Percentiles rank a stretch among this genome's conserved stretches.
These are phyloP conservation scores for Hypericum perforatum DNA, from an alignment of 345 rosid genomes.

Conservation along the genomic window DNA sequence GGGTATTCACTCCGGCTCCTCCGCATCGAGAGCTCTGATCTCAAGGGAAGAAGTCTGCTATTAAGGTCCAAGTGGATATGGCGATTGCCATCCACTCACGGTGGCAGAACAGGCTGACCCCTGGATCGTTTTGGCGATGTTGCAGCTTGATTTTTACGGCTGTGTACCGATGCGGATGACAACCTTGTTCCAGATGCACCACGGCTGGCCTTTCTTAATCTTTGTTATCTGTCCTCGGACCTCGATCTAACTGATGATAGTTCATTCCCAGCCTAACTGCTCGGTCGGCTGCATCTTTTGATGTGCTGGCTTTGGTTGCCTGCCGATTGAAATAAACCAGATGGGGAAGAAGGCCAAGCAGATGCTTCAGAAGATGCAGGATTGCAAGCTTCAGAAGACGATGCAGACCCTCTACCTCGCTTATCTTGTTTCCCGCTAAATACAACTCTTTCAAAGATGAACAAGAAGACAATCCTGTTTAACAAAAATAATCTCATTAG, in stretches of 20 bases:
- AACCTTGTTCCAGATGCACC: slow-evolving; percentile 30
- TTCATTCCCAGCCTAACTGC: slow-evolving; percentile 52
- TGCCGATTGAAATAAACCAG: slow-evolving; percentile 75
- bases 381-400: slow-evolving; percentile 74
- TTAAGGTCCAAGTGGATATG: slow-evolving; percentile 34
- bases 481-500: neutral
- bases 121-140: slow-evolving; percentile 36
- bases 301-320: slow-evolving; percentile 39
- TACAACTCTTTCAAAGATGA: slow-evolving; percentile 88
- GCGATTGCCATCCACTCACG: slow-evolving; percentile 28
- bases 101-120: slow-evolving; percentile 38
- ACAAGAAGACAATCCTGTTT: slow-evolving; percentile 80
- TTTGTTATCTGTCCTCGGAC: slow-evolving; percentile 54
- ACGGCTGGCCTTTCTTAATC: slow-evolving; percentile 47
- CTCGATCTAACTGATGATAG: slow-evolving; percentile 49
- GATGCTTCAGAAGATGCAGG: slow-evolving; percentile 76
- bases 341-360: slow-evolving; percentile 74
- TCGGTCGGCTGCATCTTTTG: slow-evolving; percentile 60
- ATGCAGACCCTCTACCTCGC: slow-evolving; percentile 94
- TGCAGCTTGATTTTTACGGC: slow-evolving; percentile 32
- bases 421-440: slow-evolving; percentile 86
- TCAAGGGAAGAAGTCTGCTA: slow-evolving; percentile 37
- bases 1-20: slow-evolving; percentile 56
- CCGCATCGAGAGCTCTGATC: slow-evolving; percentile 44
- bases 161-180: slow-evolving; percentile 33